Evolutionary conservation across 2,329 filamentous ascomycete species (phyloP), one percentile per base, ranked within the genome.

Genomic region (Cytospora chrysosperma): DNA sequence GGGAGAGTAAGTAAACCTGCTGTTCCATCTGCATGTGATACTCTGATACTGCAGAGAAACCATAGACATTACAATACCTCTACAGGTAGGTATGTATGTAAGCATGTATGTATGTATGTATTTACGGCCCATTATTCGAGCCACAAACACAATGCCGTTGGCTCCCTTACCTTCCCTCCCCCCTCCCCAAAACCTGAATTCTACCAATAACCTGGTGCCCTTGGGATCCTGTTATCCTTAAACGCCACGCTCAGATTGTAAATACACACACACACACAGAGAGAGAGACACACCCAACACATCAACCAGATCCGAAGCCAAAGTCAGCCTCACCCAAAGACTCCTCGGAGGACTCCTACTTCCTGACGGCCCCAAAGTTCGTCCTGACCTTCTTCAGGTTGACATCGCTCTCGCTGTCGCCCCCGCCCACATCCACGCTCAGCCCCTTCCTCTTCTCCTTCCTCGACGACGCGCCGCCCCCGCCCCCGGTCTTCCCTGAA

Each of bases 351-450:
- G 26, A 27, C 5, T 21, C 51, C 59, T 61, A 61, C 70, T 84
- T 86, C 61, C 83, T 78, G 32, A 78, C 77, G 0, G 82, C 81
- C 19, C 84, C 84, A 71, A 87, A 86, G 69, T 83, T 83, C 3
- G 84, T 86, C 66, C 85, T 77, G 61, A 84, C 82, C 73, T 86
- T 81, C 70, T 82, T 87, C 55, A 76, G 72, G 56, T 75, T 74
- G 19, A 78, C 76, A 62, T 88, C 85, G 26, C 80, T 83, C 74
- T 88, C 86, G 73, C 85, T 88, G 63, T 88, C n/a, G n/a, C n/a
- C 86, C 28, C 84, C 64, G 17, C 67, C 70, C 2, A 64, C 68
- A 3, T 67, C 54, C 62, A 3, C 61, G 78, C 32, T 59, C 17
- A 64, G 12, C 9, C 78, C 78, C 70, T 82, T 84, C 72, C 82